Evolutionary conservation across 441 rosid genomes (phyloP).

Genomic region (Corymbia citriodora): DNA sequence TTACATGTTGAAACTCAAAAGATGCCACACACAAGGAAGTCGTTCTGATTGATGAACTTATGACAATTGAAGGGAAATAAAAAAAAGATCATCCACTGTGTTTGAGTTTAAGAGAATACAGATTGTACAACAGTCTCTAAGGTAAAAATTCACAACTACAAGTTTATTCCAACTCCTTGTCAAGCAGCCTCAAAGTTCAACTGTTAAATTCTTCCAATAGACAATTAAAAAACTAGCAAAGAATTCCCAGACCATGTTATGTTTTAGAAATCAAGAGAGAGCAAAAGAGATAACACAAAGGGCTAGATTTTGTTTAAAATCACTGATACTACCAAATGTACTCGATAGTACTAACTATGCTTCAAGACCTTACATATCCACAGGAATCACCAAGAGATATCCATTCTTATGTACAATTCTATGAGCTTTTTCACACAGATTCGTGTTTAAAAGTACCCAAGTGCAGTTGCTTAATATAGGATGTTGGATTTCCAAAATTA

Average conservation of each 20-base stretch:
- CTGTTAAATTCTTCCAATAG: background rate
- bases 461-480: background rate
- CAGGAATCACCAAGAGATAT: background rate
- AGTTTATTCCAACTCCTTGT: background rate
- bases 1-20: background rate
- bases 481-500: background rate
- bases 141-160: background rate
- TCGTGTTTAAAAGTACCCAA: background rate
- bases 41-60: background rate
- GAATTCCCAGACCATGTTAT: background rate
- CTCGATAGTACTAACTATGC: background rate
- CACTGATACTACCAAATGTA: background rate
- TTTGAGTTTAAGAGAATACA: background rate
- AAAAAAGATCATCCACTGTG: background rate
- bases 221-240: background rate
- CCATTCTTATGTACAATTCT: background rate
- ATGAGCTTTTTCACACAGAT: background rate
- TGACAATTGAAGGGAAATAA: background rate
- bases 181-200: background rate
- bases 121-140: background rate
- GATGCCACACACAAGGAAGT: background rate
- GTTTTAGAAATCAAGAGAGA: background rate
- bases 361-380: background rate
- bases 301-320: background rate
- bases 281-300: background rate